phyloP scores from a whole-genome alignment of 495 filamentous ascomycete species.

The Delitschia confertaspora region DNA sequence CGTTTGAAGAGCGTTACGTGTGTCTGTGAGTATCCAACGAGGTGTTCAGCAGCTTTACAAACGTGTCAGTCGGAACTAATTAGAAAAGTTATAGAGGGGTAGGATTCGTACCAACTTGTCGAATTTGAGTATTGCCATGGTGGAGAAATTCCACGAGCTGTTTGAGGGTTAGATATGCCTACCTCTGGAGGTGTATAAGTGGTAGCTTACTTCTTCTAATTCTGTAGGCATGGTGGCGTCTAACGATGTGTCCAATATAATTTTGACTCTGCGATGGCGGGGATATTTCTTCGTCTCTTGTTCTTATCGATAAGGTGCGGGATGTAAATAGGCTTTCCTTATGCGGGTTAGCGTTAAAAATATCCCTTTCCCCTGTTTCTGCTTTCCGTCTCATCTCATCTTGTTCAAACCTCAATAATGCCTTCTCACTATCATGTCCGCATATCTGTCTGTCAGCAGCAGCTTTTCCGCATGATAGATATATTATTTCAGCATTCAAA shows the following conservation, averaged over 20 bases:
- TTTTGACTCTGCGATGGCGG: slow-evolving; percentile 8
- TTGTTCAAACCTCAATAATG: too few species aligned
- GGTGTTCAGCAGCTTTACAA: slow-evolving; percentile 63
- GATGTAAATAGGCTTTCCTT: background rate
- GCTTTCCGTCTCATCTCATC: background rate
- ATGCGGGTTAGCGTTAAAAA: background rate
- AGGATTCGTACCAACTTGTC: slow-evolving; percentile 56
- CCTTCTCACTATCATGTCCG: too few species aligned
- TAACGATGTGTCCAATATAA: background rate
- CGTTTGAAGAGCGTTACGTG: slow-evolving; percentile 78
- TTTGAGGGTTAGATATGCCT: background rate
- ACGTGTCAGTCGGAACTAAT: slow-evolving; percentile 3
- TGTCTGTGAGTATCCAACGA: slow-evolving; percentile 71
- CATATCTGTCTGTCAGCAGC: too few species aligned
- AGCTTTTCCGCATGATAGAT: too few species aligned
- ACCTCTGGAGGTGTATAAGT: background rate
- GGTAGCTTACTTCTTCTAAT: slow-evolving; percentile 62
- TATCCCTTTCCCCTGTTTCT: background rate
- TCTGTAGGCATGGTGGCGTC: slow-evolving; percentile 59
- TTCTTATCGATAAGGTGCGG: slow-evolving; percentile 20
- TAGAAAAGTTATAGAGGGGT: background rate
- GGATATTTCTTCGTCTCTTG: slow-evolving; percentile 8
- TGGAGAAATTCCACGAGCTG: slow-evolving; percentile 89
- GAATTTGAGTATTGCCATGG: slow-evolving; percentile 77
- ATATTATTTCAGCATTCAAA: too few species aligned